Evolutionary conservation across 306 rosid species (phyloP).

Genomic region (Mimosa bimucronata): DNA sequence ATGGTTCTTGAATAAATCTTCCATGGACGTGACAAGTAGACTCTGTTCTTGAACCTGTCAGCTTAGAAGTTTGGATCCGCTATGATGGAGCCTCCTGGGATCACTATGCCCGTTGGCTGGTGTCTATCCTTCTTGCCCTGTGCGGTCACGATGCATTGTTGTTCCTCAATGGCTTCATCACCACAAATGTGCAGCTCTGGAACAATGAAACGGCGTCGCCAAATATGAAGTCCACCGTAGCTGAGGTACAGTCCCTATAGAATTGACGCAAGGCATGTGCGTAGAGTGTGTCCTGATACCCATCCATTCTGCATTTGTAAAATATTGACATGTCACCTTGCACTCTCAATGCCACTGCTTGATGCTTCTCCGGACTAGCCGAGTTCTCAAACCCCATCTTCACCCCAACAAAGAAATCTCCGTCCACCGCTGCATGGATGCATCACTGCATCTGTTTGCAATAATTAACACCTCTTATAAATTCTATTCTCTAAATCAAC

Average conservation of each 20-base stretch:
- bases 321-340: slow-evolving; percentile 64
- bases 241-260: slow-evolving; percentile 75
- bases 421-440: slow-evolving; percentile 57
- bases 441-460: background rate
- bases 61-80: slow-evolving; percentile 25
- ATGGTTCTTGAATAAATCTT: slow-evolving; percentile 72
- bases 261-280: slow-evolving; percentile 70
- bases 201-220: slow-evolving; percentile 63
- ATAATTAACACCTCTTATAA: too few species aligned
- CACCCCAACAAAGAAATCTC: slow-evolving; percentile 57
- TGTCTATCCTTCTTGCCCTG: slow-evolving; percentile 66
- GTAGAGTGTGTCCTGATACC: slow-evolving; percentile 72
- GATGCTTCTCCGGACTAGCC: slow-evolving; percentile 64
- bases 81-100: slow-evolving; percentile 48
- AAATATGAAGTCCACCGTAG: slow-evolving; percentile 74
- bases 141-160: slow-evolving; percentile 70
- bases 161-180: slow-evolving; percentile 60
- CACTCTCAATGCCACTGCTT: slow-evolving; percentile 80
- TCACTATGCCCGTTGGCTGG: slow-evolving; percentile 61
- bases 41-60: slow-evolving; percentile 19
- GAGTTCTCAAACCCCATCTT: slow-evolving; percentile 74
- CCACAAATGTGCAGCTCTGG: slow-evolving; percentile 71
- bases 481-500: too few species aligned
- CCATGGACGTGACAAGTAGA: slow-evolving; percentile 72
- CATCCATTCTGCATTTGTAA: slow-evolving; percentile 66